phyloP scores from a whole-genome alignment of 2,329 filamentous ascomycete species.

The Colletotrichum sp. region DNA sequence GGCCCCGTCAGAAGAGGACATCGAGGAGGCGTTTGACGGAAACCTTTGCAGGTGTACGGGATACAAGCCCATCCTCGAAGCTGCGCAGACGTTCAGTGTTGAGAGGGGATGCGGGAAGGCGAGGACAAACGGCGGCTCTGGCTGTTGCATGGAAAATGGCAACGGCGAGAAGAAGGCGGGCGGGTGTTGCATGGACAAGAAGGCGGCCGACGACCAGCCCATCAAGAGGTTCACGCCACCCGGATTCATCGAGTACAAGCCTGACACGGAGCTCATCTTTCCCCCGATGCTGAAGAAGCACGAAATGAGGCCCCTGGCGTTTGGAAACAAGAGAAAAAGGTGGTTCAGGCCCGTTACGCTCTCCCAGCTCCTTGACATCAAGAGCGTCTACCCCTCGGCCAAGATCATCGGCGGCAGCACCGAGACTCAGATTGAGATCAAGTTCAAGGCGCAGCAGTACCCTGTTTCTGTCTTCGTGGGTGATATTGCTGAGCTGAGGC shows the following conservation, averaged over 20 bases:
- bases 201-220: conserved; percentile 52
- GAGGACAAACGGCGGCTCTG: conserved; percentile 53
- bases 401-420: conserved; percentile 97
- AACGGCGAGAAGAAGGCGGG: conserved; percentile 42
- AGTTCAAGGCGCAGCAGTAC: conserved; percentile 95
- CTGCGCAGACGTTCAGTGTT: conserved; percentile 85
- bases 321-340: conserved; percentile 92
- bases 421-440: conserved; percentile 97
- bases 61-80: conserved; percentile 92
- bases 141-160: conserved; percentile 76
- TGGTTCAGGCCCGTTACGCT: conserved; percentile 93
- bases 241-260: conserved; percentile 92
- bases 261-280: conserved; percentile 94
- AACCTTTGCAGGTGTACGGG: conserved; percentile 96
- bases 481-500: conserved; percentile 87
- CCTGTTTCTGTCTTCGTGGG: conserved; percentile 90
- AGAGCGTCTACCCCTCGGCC: conserved; percentile 80
- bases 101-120: conserved; percentile 55
- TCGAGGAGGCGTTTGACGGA: conserved; percentile 97
- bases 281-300: conserved; percentile 85
- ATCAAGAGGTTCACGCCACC: conserved; percentile 81
- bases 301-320: conserved; percentile 79
- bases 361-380: conserved; percentile 89
- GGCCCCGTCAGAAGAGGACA: conserved; percentile 76
- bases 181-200: conserved; percentile 74